Base-by-base conservation (phyloP, 2,329 filamentous ascomycete species). In the Fusarium udum region DNA sequence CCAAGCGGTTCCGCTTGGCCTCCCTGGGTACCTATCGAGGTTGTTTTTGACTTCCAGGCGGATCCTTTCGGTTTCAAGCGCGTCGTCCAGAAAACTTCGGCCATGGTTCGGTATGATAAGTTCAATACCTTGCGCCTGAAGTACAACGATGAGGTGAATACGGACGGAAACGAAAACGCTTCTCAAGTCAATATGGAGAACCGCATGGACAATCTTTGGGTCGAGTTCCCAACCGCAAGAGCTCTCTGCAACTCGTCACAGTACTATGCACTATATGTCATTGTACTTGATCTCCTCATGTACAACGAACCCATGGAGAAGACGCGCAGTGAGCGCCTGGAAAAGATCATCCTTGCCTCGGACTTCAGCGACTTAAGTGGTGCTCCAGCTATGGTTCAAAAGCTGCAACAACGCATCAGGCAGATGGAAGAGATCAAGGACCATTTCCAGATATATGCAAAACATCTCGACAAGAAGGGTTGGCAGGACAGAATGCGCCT, bases 301-400 rank as follows among this genome's bases (percentile, higher is more conserved):
- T 99, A 98, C 84, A 98, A 90, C 79, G 96, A 99, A 81, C 96
- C 96, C 5, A 85, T 97, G 52, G 96, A 99, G 82, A 99, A 99
- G 87, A 97, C 95, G n/a, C 91, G 97, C 66, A 97, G 89, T 78
- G 97, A 99, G 83, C 91, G 94, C 40, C 86, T 99, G 22, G 96
- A 99, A 82, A 98, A 98, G 87, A 99, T 99, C 77, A 98, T 99
- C 91, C 90, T 99, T 55, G 96, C 95, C 4, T 98, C 96, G 0
- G 96, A 99, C 82, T 99, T 99, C 80, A 99, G 95, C 81, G 96
- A 99, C 80, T 87, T 99, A 48, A 92, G 94, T 64, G 97, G 96
- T 57, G 94, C 95, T 7, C 96, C 96, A 0, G 93, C 95, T 80
- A 95, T 97, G 90, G 95, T 99, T 36, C 92, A 92, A 79, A 92